Percentiles rank a stretch among this genome's conserved stretches.
phyloP scores from a whole-genome alignment of 768 basidiomycete genomes.

The Naganishia onofrii region DNA sequence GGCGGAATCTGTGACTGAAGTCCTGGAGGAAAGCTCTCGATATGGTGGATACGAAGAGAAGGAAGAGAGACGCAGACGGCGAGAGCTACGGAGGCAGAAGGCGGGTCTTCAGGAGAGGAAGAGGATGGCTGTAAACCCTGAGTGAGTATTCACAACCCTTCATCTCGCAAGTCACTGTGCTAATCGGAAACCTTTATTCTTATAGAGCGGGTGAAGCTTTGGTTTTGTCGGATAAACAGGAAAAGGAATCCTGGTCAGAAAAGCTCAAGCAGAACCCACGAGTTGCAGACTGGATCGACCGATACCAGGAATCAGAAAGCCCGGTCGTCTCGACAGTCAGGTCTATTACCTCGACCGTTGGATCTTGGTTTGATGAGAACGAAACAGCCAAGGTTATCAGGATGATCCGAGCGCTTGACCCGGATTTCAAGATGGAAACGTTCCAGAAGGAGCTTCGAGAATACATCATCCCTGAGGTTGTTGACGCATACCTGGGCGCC shows the following conservation, averaged over 20 bases:
- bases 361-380: slow-evolving; percentile 86
- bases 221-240: slow-evolving; percentile 59
- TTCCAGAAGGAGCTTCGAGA: slow-evolving; percentile 89
- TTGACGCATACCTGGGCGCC: slow-evolving; percentile 89
- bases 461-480: slow-evolving; percentile 95
- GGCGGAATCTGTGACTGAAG: slow-evolving; percentile 83
- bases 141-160: slow-evolving; percentile 60
- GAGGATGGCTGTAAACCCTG: slow-evolving; percentile 68
- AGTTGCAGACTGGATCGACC: slow-evolving; percentile 52
- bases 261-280: slow-evolving; percentile 41
- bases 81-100: slow-evolving; percentile 77
- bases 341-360: slow-evolving; percentile 76
- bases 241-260: slow-evolving; percentile 37
- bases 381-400: slow-evolving; percentile 94
- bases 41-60: slow-evolving; percentile 96
- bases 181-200: background rate
- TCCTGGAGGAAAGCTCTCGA: slow-evolving; percentile 88
- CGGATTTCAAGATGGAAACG: slow-evolving; percentile 74
- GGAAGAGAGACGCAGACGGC: slow-evolving; percentile 75
- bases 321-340: slow-evolving; percentile 78
- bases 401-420: slow-evolving; percentile 82
- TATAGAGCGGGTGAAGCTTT: slow-evolving; percentile 78
- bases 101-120: slow-evolving; percentile 67
- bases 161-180: background rate
- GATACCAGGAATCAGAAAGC: slow-evolving; percentile 90